Evolutionary conservation across 75 land plant genomes (phyloP).

Genomic region (Picea glauca): DNA sequence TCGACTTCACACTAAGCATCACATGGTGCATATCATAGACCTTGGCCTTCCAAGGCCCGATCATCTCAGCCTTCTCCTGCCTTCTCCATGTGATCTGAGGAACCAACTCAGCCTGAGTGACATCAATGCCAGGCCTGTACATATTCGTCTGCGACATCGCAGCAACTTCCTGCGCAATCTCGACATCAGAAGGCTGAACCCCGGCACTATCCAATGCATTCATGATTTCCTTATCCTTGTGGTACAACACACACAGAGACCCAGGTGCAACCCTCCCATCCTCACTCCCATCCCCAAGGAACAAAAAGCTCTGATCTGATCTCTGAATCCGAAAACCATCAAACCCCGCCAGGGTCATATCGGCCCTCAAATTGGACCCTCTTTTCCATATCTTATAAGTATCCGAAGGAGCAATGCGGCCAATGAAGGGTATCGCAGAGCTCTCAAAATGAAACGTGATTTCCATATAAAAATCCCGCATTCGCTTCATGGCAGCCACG

Average conservation of each 20-base stretch:
- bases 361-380: conserved; percentile 74
- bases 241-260: conserved; percentile 62
- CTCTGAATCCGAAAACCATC: conserved; percentile 82
- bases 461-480: conserved; percentile 90
- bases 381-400: conserved; percentile 84
- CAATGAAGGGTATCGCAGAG: conserved; percentile 72
- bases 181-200: conserved; percentile 57
- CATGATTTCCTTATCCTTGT: conserved; percentile 84
- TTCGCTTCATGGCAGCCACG: conserved; percentile 56
- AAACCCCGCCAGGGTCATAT: conserved; percentile 82
- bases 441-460: conserved; percentile 75
- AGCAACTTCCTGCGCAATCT: conserved; percentile 62
- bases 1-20: conserved; percentile 69
- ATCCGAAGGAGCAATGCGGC: conserved; percentile 75
- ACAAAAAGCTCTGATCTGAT: conserved; percentile 76
- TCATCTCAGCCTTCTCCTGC: conserved; percentile 74
- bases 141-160: conserved; percentile 84
- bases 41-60: conserved; percentile 76
- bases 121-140: conserved; percentile 86
- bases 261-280: conserved; percentile 76
- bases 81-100: conserved; percentile 82
- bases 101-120: conserved; percentile 73
- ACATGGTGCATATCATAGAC: conserved; percentile 91
- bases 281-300: conserved; percentile 79
- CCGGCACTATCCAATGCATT: conserved; percentile 88